Conservation (phyloP, 108 stramenopile genomes). For the Skeletonema tropicum region DNA sequence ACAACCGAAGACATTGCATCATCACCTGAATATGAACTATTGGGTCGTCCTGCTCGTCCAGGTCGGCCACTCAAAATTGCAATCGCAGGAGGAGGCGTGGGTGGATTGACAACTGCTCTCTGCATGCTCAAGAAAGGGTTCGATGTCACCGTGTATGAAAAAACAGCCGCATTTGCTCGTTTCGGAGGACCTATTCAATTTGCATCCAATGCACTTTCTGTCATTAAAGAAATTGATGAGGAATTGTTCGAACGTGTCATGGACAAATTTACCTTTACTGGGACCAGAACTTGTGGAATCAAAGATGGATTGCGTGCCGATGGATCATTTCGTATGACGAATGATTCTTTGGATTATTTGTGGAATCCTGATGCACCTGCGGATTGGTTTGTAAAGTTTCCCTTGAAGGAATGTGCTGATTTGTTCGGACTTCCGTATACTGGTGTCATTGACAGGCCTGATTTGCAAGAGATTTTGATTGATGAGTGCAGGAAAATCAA, state of each 20-base stretch:
- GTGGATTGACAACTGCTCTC: slow-evolving; percentile 90
- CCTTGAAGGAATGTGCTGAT: slow-evolving; percentile 87
- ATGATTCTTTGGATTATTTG: slow-evolving; percentile 81
- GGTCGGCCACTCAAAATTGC: slow-evolving; percentile 87
- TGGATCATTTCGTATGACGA: slow-evolving; percentile 88
- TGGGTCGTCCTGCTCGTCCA: slow-evolving; percentile 68
- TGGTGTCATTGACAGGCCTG: slow-evolving; percentile 94
- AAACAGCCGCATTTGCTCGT: slow-evolving; percentile 91
- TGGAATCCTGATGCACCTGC: slow-evolving; percentile 84
- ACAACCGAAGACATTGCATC: background rate
- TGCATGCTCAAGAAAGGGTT: slow-evolving; percentile 93
- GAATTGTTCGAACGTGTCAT: slow-evolving; percentile 88
- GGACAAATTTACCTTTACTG: slow-evolving; percentile 97
- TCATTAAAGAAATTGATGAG: slow-evolving; percentile 93
- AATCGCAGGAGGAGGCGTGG: slow-evolving; percentile 96
- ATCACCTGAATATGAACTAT: background rate
- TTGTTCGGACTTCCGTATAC: slow-evolving; percentile 90
- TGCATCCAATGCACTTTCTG: slow-evolving; percentile 94
- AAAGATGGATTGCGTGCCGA: slow-evolving; percentile 94
- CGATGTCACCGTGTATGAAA: slow-evolving; percentile 96
- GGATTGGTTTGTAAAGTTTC: slow-evolving; percentile 98
- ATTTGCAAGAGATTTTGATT: slow-evolving; percentile 95
- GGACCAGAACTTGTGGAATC: slow-evolving; percentile 93
- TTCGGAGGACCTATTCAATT: slow-evolving; percentile 99
- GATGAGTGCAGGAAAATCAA: slow-evolving; percentile 91